Evolutionary conservation across 2,329 filamentous ascomycete genomes (phyloP).

Genomic region (Septoria linicola): DNA sequence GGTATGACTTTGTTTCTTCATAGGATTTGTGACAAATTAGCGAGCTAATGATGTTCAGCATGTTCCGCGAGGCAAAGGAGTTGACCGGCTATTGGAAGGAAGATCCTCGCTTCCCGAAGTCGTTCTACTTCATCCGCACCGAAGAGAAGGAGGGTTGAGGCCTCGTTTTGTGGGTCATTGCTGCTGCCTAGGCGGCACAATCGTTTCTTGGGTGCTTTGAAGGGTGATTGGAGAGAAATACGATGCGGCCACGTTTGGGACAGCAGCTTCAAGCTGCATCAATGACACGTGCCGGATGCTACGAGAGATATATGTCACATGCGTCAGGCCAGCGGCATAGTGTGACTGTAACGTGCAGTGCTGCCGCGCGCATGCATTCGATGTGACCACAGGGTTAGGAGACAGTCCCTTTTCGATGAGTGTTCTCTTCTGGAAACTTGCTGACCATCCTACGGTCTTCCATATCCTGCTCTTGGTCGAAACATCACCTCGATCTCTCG

Average conservation of each 20-base stretch:
- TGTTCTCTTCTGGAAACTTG: slow-evolving; percentile 2
- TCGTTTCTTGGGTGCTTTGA: slow-evolving; percentile 10
- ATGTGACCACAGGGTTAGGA: too few species aligned
- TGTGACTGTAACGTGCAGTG: too few species aligned
- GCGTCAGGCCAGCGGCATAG: neutral
- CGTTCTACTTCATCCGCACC: slow-evolving; percentile 38
- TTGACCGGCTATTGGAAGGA: slow-evolving; percentile 39
- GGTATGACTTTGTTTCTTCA: slow-evolving; percentile 25
- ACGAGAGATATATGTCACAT: neutral
- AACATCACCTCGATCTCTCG: slow-evolving; percentile 14
- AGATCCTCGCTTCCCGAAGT: slow-evolving; percentile 36
- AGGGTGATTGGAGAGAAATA: slow-evolving; percentile 8
- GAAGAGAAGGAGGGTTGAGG: slow-evolving; percentile 29
- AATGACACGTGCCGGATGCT: neutral
- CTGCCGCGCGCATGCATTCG: slow-evolving; percentile 7
- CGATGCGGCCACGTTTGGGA: slow-evolving; percentile 11
- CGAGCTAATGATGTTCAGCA: slow-evolving; percentile 23
- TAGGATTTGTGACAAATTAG: neutral
- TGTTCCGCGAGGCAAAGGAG: slow-evolving; percentile 37
- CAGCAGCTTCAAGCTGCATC: neutral
- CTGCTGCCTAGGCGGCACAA: neutral
- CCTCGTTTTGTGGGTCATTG: neutral
- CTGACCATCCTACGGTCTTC: slow-evolving; percentile 10
- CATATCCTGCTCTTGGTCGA: slow-evolving; percentile 3
- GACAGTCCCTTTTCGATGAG: neutral